Evolutionary conservation across 106 monocot genomes (phyloP).

Genomic region (Iris macrosiphon): DNA sequence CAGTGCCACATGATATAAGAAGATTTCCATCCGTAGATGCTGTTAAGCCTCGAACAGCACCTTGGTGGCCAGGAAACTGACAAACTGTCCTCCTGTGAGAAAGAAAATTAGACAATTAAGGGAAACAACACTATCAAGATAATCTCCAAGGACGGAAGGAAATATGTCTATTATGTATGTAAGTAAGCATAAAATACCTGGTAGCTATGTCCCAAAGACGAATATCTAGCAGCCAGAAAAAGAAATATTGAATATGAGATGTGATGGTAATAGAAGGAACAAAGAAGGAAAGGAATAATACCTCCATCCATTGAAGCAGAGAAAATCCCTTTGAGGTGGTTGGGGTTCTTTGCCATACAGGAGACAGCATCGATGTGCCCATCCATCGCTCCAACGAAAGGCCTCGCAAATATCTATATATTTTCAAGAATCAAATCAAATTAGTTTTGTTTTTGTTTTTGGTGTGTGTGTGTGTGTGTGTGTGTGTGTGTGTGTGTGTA

Average conservation of each 20-base stretch:
- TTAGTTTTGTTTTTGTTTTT: not conserved
- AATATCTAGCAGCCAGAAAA: slow-evolving; percentile 39
- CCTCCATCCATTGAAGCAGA: slow-evolving; percentile 98
- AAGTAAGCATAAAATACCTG: too few species aligned
- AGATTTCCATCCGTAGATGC: slow-evolving; percentile 62
- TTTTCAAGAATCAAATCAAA: too few species aligned
- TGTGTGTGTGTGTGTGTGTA: too few species aligned
- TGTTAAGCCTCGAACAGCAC: slow-evolving; percentile 66
- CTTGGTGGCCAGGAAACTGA: slow-evolving; percentile 75
- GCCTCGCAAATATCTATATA: slow-evolving; percentile 90
- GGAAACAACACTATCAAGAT: not conserved
- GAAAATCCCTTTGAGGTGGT: slow-evolving; percentile 75
- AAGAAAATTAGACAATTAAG: not conserved
- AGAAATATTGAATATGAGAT: not conserved
- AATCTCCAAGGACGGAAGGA: slow-evolving; percentile 1
- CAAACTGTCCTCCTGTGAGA: slow-evolving; percentile 77
- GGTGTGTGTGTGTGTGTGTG: too few species aligned
- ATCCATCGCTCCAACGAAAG: slow-evolving; percentile 92
- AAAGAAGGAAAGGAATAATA: slow-evolving; percentile 2
- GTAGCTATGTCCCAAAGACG: slow-evolving; percentile 19
- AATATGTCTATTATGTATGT: not conserved
- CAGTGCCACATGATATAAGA: slow-evolving; percentile 88
- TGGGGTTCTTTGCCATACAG: slow-evolving; percentile 93
- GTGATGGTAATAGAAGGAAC: not conserved
- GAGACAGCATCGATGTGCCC: slow-evolving; percentile 87